Percentiles rank a stretch among this genome's conserved stretches.
phyloP scores from a whole-genome alignment of 345 rosid species.

The Citropsis articulata region DNA sequence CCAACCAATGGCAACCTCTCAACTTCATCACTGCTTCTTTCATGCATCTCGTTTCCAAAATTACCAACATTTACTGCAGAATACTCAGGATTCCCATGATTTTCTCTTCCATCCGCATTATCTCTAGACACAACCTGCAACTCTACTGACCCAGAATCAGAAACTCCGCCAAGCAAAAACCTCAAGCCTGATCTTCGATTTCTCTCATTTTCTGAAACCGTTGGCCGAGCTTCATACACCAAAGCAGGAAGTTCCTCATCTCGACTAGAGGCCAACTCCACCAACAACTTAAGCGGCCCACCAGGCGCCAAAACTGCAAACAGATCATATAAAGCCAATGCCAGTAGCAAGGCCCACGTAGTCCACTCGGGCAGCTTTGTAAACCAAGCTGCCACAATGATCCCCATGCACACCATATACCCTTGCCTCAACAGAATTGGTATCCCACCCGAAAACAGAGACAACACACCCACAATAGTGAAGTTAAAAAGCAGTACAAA shows the following conservation, averaged over 20 bases:
- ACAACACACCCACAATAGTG: constrained; percentile 77
- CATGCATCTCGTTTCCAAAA: constrained; percentile 31
- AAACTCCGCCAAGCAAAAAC: constrained; percentile 60
- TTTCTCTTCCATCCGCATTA: constrained; percentile 30
- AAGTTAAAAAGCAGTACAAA: constrained; percentile 73
- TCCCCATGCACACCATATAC: constrained; percentile 86
- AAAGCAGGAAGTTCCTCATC: constrained; percentile 96
- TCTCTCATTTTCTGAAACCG: constrained; percentile 41
- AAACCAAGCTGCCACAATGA: constrained; percentile 91
- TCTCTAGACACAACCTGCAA: constrained; percentile 51
- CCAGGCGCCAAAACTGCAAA: constrained; percentile 96
- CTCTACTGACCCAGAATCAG: constrained; percentile 74
- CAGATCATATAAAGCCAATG: constrained; percentile 88
- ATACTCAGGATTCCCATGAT: constrained; percentile 27
- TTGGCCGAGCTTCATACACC: constrained; percentile 94
- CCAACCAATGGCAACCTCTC: constrained; percentile 53
- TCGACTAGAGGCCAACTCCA: constrained; percentile 83
- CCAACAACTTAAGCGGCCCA: constrained; percentile 91
- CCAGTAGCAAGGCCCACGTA: constrained; percentile 84
- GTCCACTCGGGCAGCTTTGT: constrained; percentile 97
- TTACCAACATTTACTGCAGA: constrained; percentile 25
- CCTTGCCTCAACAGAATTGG: constrained; percentile 79
- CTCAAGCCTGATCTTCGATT: constrained; percentile 47
- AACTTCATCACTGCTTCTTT: constrained; percentile 35
- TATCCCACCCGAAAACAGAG: constrained; percentile 71